phyloP scores from a whole-genome alignment of 768 basidiomycete genomes.

The Rhodotorula sphaerocarpa region DNA sequence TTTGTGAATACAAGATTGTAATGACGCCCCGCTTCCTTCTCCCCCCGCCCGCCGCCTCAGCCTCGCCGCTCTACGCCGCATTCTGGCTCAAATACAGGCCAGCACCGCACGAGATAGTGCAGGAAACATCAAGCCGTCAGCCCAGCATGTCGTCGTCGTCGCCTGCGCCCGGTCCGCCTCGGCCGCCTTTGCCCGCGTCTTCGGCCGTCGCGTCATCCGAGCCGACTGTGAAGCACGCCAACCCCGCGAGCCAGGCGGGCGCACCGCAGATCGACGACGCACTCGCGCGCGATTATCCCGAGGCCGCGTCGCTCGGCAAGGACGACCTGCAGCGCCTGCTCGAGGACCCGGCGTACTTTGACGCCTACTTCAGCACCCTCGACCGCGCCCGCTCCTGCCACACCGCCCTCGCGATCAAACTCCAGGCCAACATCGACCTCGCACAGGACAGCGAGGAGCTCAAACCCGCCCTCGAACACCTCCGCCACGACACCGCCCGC shows the following conservation, averaged over 20 bases:
- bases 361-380: constrained; percentile 80
- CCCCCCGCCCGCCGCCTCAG: not conserved
- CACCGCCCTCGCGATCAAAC: constrained; percentile 66
- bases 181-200: not conserved
- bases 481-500: constrained; percentile 73
- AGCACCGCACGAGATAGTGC: no score
- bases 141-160: not conserved
- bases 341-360: constrained; percentile 70
- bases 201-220: not conserved
- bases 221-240: not conserved
- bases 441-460: constrained; percentile 76
- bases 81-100: no score
- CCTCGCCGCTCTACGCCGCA: not conserved
- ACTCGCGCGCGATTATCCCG: constrained; percentile 12
- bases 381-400: constrained; percentile 64
- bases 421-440: constrained; percentile 74
- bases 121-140: no score
- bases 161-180: not conserved
- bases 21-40: no score
- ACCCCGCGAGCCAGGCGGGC: no score
- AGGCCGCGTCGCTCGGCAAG: constrained; percentile 49
- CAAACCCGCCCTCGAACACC: constrained; percentile 63
- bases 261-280: constrained; percentile 4
- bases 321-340: constrained; percentile 86
- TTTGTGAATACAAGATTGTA: no score